Evolutionary conservation across 225 moss, liverwort and hornwort species (phyloP), one percentile per base, ranked within the genome.

Genomic region (Ulota crispa): DNA sequence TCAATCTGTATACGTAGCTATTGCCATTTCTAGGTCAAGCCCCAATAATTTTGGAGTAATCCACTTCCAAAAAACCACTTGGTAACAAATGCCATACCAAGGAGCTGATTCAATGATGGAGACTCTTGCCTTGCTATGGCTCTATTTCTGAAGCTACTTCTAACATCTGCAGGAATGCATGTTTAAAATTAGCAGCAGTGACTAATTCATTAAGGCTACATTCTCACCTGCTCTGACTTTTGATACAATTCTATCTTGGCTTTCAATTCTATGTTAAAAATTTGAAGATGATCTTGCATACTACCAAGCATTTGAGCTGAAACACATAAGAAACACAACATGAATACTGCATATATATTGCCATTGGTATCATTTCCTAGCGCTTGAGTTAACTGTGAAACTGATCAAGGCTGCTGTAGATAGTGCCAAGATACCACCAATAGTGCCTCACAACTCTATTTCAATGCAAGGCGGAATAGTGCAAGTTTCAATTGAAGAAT

Each of bases 41-140:
- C 96, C 96, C 57, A 97, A 81, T 68, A 95, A 90, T 80, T 87
- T 92, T 39, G 93, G 89, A 20, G 96, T 89, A 68, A 97, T 93
- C 96, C 96, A 97, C 85, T 97, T 97, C 96, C 95, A 97, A 67
- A 97, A 97, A 41, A 97, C 96, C 80, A 96, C 96, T 94, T 96
- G 76, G 26, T 52, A 47, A 57, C 42, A 82, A 34, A 64, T 23
- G 10, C 67, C 57, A 80, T 20, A 3, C 65, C 53, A 76, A 73
- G 50, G 31, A 79, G 63, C 57, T 37, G 27, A 47, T 80, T 64
- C 23, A 30, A 72, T 68, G 68, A 1, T 74, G 37, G 26, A 65
- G 67, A 80, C 30, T 45, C 21, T 34, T 60, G 60, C 39, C 42
- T 23, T 67, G 19, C 5, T 53, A 52, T 63, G 27, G 78, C 60